Evolutionary conservation across 371 early-diverging fungal genomes (phyloP).

Genomic region (Mortierella sp.): DNA sequence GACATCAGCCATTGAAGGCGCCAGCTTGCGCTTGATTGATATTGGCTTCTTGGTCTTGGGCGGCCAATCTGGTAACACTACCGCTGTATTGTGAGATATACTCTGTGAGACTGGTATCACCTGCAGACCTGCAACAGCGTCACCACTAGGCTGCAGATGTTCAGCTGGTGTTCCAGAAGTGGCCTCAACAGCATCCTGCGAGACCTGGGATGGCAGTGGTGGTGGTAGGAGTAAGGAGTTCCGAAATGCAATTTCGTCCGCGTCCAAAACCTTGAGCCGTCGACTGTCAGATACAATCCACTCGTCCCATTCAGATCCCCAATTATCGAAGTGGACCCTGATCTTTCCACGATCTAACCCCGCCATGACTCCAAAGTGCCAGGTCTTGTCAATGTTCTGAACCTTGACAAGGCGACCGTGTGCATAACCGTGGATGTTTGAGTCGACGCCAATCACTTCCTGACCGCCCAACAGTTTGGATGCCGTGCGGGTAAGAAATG

Average conservation of each 20-base stretch:
- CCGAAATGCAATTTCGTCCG: conserved; percentile 14
- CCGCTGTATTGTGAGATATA: not conserved
- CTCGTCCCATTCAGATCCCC: conserved; percentile 72
- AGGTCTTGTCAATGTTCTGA: conserved; percentile 63
- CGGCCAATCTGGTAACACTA: not conserved
- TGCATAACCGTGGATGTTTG: conserved; percentile 61
- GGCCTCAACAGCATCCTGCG: not conserved
- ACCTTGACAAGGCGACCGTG: conserved; percentile 64
- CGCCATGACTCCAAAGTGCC: conserved; percentile 67
- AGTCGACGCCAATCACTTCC: conserved; percentile 50
- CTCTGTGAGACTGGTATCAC: not conserved
- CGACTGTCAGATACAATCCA: conserved; percentile 75
- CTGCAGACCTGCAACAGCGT: not conserved
- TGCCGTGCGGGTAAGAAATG: conserved; percentile 68
- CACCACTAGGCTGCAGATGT: not conserved
- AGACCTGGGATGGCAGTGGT: not conserved
- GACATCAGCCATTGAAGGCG: not conserved
- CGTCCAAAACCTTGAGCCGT: conserved; percentile 51
- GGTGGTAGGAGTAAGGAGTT: not conserved
- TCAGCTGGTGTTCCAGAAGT: not conserved
- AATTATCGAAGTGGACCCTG: conserved; percentile 71
- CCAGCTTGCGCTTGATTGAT: not conserved
- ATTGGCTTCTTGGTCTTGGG: not conserved
- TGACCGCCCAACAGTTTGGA: conserved; percentile 61
- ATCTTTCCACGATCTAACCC: conserved; percentile 66